Percentiles rank a stretch among this genome's conserved stretches.
Conservation (phyloP, 2,329 filamentous ascomycete species). For the Parascedosporium putredinis region DNA sequence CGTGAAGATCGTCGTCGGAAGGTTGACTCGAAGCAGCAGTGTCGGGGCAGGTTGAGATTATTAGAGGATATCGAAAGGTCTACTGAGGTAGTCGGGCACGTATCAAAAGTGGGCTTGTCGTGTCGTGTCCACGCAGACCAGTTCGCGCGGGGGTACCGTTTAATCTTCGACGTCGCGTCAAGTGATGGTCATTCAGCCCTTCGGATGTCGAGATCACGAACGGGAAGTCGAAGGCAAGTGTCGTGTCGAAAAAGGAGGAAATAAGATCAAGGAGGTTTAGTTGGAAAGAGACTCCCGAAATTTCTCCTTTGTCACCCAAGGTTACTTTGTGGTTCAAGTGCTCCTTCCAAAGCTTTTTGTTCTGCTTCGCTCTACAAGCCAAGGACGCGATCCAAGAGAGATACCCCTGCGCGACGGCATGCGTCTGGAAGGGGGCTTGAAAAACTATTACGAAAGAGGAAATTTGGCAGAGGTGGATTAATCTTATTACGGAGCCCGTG, state of each 20-base stretch:
- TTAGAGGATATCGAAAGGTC: too few relatives aligned
- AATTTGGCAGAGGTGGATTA: not conserved
- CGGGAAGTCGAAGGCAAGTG: not conserved
- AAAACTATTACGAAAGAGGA: not conserved
- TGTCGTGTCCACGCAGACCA: not conserved
- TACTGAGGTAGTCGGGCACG: slow-evolving; percentile 1
- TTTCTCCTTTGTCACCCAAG: not conserved
- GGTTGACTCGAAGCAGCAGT: not conserved
- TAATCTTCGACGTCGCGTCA: not conserved
- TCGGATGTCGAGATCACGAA: not conserved
- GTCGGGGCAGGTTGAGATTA: too few relatives aligned
- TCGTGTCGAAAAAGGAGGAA: too few relatives aligned
- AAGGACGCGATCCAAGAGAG: slow-evolving; percentile 1
- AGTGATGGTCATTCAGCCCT: not conserved
- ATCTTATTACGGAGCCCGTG: not conserved
- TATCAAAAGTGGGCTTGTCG: not conserved
- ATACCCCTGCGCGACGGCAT: slow-evolving; percentile 8
- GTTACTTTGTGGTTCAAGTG: too few relatives aligned
- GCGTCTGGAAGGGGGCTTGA: slow-evolving; percentile 6
- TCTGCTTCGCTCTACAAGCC: not conserved
- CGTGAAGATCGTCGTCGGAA: not conserved
- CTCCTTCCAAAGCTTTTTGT: too few relatives aligned
- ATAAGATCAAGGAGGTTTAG: not conserved
- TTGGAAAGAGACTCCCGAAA: not conserved
- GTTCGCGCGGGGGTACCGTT: not conserved